These are phyloP conservation scores for Neonothopanus nambi DNA, from an alignment of 1,284 basidiomycete species.

Conservation along the genomic window DNA sequence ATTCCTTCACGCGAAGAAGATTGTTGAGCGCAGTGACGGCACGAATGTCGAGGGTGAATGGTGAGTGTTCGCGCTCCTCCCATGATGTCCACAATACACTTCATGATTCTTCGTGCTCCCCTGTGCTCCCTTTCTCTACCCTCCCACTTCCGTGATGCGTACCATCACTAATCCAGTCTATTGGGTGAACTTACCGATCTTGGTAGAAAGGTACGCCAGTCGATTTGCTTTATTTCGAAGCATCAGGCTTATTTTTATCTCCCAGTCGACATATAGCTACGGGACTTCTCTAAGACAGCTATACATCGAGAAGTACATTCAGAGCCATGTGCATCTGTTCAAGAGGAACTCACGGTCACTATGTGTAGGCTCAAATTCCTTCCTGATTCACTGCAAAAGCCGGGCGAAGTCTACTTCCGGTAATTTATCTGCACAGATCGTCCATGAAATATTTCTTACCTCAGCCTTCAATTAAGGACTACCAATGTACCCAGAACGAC, in stretches of 20 bases:
- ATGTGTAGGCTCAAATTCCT: conserved; percentile 61
- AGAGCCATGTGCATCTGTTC: conserved; percentile 1
- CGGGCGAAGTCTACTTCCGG: conserved; percentile 64
- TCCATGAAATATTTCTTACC: neutral
- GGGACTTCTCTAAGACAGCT: conserved; percentile 63
- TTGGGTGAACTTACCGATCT: conserved; percentile 81
- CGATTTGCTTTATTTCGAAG: neutral
- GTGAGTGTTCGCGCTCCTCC: conserved; percentile 39
- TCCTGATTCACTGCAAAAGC: conserved; percentile 50
- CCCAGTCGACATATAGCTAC: conserved; percentile 67
- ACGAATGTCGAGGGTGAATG: conserved; percentile 58
- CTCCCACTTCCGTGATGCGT: conserved; percentile 5
- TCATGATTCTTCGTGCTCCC: conserved; percentile 1
- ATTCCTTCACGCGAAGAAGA: conserved; percentile 37
- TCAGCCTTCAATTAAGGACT: conserved; percentile 35
- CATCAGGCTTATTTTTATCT: conserved; percentile 4
- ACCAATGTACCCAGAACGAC: conserved; percentile 80
- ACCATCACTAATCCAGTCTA: conserved; percentile 42
- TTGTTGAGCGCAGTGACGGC: conserved; percentile 61
- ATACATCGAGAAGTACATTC: conserved; percentile 67
- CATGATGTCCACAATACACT: conserved; percentile 9
- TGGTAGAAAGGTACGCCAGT: conserved; percentile 57
- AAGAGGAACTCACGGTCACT: neutral
- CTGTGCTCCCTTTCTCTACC: conserved; percentile 4
- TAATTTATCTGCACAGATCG: conserved; percentile 22